These are phyloP conservation scores for Lecanicillium sp. DNA, from an alignment of 2,329 filamentous ascomycete species.

Conservation along the genomic window DNA sequence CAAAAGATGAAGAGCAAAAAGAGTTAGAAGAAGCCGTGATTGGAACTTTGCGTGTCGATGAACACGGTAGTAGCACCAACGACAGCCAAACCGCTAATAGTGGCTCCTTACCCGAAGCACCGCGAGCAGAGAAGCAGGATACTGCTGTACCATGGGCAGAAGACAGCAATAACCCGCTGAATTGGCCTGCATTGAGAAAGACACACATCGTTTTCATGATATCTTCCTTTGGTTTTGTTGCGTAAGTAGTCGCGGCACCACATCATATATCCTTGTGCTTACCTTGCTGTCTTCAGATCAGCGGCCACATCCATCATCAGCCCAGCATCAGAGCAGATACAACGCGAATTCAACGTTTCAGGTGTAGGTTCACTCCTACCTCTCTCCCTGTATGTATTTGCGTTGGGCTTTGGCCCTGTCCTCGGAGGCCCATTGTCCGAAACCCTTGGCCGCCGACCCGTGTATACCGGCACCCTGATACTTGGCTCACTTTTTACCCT, in stretches of 20 bases:
- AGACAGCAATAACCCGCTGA: constrained; percentile 39
- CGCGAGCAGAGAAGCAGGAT: too few species aligned
- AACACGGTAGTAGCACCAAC: too few species aligned
- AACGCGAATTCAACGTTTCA: constrained; percentile 43
- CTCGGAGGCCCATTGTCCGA: constrained; percentile 52
- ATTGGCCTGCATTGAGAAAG: constrained; percentile 38
- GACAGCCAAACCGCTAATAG: too few species aligned
- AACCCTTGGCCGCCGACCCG: constrained; percentile 42
- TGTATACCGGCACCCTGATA: constrained; percentile 39
- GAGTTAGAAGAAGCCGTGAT: too few species aligned
- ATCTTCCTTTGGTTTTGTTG: constrained; percentile 30
- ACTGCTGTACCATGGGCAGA: constrained; percentile 20
- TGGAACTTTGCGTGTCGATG: too few species aligned
- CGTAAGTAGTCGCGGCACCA: too few species aligned
- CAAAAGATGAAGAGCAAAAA: too few species aligned
- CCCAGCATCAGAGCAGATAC: constrained; percentile 35
- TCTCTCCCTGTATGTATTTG: constrained; percentile 51
- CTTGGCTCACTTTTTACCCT: constrained; percentile 47
- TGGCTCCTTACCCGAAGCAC: too few species aligned
- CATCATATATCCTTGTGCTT: too few species aligned
- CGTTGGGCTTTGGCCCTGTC: constrained; percentile 51
- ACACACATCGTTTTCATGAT: constrained; percentile 27
- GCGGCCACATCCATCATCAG: constrained; percentile 47
- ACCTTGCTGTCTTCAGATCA: constrained; percentile 36
- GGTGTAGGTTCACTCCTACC: constrained; percentile 49